Base-by-base conservation (phyloP, 1,284 basidiomycete species). In the Peniophora sp. region DNA sequence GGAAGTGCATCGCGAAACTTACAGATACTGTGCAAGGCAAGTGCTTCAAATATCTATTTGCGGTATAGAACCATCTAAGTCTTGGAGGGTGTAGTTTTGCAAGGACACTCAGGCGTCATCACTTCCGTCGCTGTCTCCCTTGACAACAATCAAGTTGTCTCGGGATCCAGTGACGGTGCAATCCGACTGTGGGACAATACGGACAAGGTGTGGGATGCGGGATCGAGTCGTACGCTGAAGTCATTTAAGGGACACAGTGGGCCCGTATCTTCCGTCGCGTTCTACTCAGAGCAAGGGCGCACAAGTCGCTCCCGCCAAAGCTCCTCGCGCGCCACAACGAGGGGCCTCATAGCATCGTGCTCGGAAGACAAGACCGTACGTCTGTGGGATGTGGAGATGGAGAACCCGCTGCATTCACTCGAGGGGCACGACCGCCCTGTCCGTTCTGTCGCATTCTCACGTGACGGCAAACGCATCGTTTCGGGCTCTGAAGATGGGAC, bases 381-480 rank as follows among this genome's bases (percentile, higher is more conserved):
- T 5, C 6, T 50, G 8, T 50, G 43, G 49, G 44, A 50, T 27
- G 49, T 41, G 10, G n/a, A 23, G 8, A n/a, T 43, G 11, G 49
- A 43, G n/a, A n/a, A n/a, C n/a, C n/a, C n/a, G n/a, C n/a, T n/a
- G n/a, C n/a, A n/a, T n/a, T n/a, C n/a, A n/a, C n/a, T 48, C 19
- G 8, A 16, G 14, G 48, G 48, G 2, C 48, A 49, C 17, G 19
- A 12, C 19, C 12, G 23, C 34, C 11, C 9, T 12, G 36, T 49
- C 35, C 38, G 8, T 16, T 41, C 39, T n/a, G 39, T 34, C 34
- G 48, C 49, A 27, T 50, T 45, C 22, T 50, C 49, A 1, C 49
- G 41, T 19, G 22, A 45, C 32, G 49, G 49, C 27, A 32, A 45
- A 20, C 34, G 14, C 27, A 38, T 50, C 25, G 49, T 27, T 11